Base-by-base conservation (phyloP, 441 rosid species). In the Aquilaria agallochum region DNA sequence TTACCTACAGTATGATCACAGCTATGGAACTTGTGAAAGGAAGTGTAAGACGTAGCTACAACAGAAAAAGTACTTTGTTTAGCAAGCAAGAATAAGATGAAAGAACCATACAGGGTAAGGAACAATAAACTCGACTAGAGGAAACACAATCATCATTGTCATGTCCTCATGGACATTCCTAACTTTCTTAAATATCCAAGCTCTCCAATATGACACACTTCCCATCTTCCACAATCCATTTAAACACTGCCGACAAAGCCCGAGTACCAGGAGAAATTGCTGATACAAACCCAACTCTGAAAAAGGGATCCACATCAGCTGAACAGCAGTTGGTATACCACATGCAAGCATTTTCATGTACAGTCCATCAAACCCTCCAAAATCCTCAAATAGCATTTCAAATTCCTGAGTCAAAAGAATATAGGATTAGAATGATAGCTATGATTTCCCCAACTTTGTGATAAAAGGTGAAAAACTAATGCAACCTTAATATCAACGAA, bases 301-400 rank as follows among this genome's bases (percentile, higher is more conserved):
- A 55, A 90, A 75, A 60, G 97, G 98, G 75, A 90, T 93, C 97
- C 92, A 80, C 96, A 93, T 93, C 71, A 90, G 71, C 31, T 88
- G 95, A 72, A 93, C 87, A 64, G 84, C 67, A 48, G 96, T 88
- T 63, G 96, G 97, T 55, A 88, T 84, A 62, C 87, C 90, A 59
- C 74, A 79, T 66, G 93, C 95, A 78, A 93, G 86, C 97, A 93
- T 88, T 86, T 87, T 93, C 84, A 85, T 74, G 69, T 93, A 93
- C 50, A 90, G 76, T 61, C 95, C 96, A 80, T 93, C 97, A 81
- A 93, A 84, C 59, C 98, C 98, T 64, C 97, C 98, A 77, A 88
- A 83, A 61, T 81, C 85, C 82, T 93, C 91, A 78, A 79, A 88
- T 33, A 82, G 81, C 88, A 88, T 75, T 64, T 93, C 97, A 82